Conservation (phyloP, 306 rosid species). For the Biancaea sappan region DNA sequence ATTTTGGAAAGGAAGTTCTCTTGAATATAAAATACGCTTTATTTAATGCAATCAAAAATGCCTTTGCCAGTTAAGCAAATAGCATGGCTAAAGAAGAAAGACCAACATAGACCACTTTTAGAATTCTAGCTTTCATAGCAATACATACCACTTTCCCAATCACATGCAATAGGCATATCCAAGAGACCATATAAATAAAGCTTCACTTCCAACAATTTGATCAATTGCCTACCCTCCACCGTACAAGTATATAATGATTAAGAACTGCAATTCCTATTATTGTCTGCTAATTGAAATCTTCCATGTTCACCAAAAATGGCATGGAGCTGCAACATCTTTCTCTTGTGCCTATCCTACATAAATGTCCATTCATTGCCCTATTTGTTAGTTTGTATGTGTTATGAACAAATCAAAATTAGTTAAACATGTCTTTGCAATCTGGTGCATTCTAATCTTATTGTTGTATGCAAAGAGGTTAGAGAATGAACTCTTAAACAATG, state of each 20-base stretch:
- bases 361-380: neutral
- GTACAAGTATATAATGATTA: neutral
- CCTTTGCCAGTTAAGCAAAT: neutral
- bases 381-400: neutral
- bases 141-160: neutral
- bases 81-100: neutral
- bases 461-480: constrained; percentile 47
- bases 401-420: neutral
- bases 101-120: neutral
- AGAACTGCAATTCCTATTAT: neutral
- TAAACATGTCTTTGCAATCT: neutral
- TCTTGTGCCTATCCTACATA: neutral
- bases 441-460: neutral
- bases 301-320: neutral
- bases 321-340: neutral
- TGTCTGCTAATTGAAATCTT: neutral
- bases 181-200: neutral
- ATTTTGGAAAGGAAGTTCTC: neutral
- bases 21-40: neutral
- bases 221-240: neutral
- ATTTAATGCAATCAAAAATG: neutral
- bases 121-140: neutral
- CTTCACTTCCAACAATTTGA: neutral
- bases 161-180: neutral
- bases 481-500: constrained; percentile 77